These are phyloP conservation scores for Berkeleyomyces basicola DNA, from an alignment of 2,329 filamentous ascomycete species.

Conservation along the genomic window DNA sequence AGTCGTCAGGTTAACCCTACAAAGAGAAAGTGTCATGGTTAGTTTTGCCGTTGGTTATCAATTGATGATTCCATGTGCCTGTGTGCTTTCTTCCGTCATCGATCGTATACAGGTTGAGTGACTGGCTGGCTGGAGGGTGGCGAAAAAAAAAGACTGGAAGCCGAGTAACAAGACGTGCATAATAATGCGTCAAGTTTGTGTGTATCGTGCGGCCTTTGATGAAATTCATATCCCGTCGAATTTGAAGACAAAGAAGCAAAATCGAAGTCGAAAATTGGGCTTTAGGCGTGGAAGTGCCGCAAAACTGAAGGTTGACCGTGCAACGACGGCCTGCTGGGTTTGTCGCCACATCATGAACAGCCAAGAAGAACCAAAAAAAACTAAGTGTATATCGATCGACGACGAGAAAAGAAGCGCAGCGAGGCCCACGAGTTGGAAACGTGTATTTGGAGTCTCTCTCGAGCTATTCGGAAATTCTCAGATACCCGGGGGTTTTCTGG, in stretches of 20 bases:
- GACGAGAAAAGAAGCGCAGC: not conserved
- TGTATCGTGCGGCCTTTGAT: not conserved
- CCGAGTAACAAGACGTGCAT: not conserved
- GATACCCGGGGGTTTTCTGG: not conserved
- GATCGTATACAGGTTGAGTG: not conserved
- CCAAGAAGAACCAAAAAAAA: not conserved
- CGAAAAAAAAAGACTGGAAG: not conserved
- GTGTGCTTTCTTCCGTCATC: not conserved
- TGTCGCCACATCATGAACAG: not conserved
- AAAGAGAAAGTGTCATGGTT: slow-evolving; percentile 15
- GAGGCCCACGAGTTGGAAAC: not conserved
- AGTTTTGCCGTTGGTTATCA: slow-evolving; percentile 4
- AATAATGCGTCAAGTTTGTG: not conserved
- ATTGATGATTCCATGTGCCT: not conserved
- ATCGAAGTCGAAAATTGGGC: not conserved
- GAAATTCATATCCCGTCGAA: no score
- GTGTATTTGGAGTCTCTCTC: not conserved
- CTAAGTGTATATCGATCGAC: not conserved
- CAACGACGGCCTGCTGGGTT: not conserved
- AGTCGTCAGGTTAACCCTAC: slow-evolving; percentile 97
- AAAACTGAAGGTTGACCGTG: not conserved
- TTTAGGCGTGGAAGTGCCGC: not conserved
- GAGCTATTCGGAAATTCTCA: not conserved
- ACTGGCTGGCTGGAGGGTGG: not conserved
- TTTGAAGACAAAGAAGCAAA: not conserved